A percentile compares a stretch with the other conserved stretches of the same genome.
Conservation (phyloP, 2,329 filamentous ascomycete genomes). For the Lachnum nothofagi region DNA sequence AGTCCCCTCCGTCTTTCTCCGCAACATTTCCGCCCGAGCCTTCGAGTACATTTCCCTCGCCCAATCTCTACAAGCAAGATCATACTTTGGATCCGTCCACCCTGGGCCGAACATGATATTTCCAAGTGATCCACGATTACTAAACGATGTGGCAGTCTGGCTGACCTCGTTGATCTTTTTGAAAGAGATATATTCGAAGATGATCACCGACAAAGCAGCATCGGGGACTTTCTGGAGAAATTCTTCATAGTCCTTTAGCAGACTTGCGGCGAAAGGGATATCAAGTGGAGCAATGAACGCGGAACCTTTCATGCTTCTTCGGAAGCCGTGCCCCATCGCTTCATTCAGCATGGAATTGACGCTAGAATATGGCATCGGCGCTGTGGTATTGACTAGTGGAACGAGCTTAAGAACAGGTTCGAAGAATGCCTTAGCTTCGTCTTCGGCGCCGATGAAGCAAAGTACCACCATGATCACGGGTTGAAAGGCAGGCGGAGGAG, state of each 20-base stretch:
- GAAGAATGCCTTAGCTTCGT: constrained; percentile 29
- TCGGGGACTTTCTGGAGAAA: constrained; percentile 26
- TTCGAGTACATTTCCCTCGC: constrained; percentile 13
- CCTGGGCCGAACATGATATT: constrained; percentile 26
- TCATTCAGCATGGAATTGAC: constrained; percentile 34
- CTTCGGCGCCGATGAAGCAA: constrained; percentile 35
- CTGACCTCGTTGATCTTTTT: constrained; percentile 18
- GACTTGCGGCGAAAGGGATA: constrained; percentile 21
- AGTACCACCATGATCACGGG: constrained; percentile 8
- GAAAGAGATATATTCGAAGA: constrained; percentile 21
- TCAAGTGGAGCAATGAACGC: constrained; percentile 34
- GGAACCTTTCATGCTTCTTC: constrained; percentile 36
- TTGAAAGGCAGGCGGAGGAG: constrained; percentile 9
- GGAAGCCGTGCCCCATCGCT: constrained; percentile 31
- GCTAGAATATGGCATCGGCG: constrained; percentile 31
- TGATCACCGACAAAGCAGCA: constrained; percentile 18
- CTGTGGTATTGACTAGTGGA: constrained; percentile 24
- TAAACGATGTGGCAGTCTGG: constrained; percentile 24
- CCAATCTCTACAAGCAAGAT: constrained; percentile 18
- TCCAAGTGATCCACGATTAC: constrained; percentile 28
- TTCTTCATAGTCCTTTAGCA: constrained; percentile 28
- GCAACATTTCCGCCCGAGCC: constrained; percentile 6
- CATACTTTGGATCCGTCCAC: constrained; percentile 26
- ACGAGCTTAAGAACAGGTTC: constrained; percentile 27
- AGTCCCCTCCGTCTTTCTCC: background rate